Evolutionary conservation across 805 yeast genomes (phyloP), one percentile per base, ranked within the genome.

Genomic region (Teunomyces funiuensis): DNA sequence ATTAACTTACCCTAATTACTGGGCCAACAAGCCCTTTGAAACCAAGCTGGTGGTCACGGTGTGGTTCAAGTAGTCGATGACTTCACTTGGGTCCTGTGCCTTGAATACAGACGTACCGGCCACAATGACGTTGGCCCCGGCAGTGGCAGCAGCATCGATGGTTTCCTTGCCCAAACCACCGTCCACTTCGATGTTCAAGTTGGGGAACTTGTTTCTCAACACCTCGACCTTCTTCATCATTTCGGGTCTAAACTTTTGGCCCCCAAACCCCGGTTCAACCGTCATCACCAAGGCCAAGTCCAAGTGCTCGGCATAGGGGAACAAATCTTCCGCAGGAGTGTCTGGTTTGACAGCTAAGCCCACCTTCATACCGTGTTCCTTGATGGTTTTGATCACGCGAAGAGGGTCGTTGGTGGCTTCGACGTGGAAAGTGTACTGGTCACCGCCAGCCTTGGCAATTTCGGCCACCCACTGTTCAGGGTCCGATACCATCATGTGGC

Each of bases 281-380:
- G 99, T 93, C 98, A 91, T 93, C 31, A 93, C 84, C 44, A 93
- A 74, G n/a, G 88, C 90, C 97, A 91, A 88, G 63, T 93, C 98
- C 52, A 91, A 73, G 42, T 78, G 70, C 36, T 83, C 83, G 18
- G 83, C 91, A 45, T 87, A 67, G 20, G 87, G 90, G 54, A 73
- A 82, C 31, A 90, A 74, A 2, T 79, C 95, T 44, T 85, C 93
- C 16, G 87, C 93, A 0, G 90, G 80, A 1, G 99, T 93, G 30
- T 84, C 86, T 43, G 99, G 99, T 65, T 91, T 91, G 53, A 93
- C 74, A 6, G 98, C 96, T 66, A 95, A 83, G 0, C 95, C 97
- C 14, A 90, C 97, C 63, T 81, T 84, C 82, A 93, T 83, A n/a
- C 95, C 96, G 48, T 80, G 73, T 11, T 69, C 61, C 60, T 82